A percentile compares a stretch with the other conserved stretches of the same genome.
Conservation (phyloP, 2,329 filamentous ascomycete genomes). For the Fusarium sp. region DNA sequence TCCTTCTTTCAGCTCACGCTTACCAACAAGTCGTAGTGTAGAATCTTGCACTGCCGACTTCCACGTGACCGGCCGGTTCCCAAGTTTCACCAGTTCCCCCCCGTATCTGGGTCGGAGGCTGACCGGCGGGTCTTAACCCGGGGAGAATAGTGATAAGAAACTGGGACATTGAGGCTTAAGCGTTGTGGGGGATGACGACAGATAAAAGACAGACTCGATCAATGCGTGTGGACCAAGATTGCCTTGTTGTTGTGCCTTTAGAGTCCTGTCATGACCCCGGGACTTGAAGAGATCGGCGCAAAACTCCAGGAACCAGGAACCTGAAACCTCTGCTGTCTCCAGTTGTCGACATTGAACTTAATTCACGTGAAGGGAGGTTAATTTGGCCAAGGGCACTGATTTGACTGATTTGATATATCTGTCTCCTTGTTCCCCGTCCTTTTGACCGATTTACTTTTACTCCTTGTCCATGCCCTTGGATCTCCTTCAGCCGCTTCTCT, state of each 20-base stretch:
- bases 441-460: too few species aligned
- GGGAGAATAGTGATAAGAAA: slow-evolving; percentile 12
- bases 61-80: background rate
- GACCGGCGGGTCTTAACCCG: slow-evolving; percentile 14
- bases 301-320: background rate
- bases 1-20: background rate
- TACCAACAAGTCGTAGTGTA: background rate
- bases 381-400: too few species aligned
- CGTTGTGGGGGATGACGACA: background rate
- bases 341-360: background rate
- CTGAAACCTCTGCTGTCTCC: slow-evolving; percentile 7
- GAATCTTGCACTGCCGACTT: background rate
- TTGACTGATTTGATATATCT: too few species aligned
- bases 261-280: background rate
- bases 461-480: too few species aligned
- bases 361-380: background rate
- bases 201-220: background rate
- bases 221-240: background rate
- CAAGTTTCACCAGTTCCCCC: slow-evolving; percentile 8
- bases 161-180: slow-evolving; percentile 9
- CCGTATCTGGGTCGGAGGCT: slow-evolving; percentile 6
- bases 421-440: background rate
- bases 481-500: background rate
- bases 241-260: slow-evolving; percentile 4
- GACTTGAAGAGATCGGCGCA: slow-evolving; percentile 2